Evolutionary conservation across 129 eudicot genomes (phyloP).

Genomic region (Helichrysum umbraculigerum): DNA sequence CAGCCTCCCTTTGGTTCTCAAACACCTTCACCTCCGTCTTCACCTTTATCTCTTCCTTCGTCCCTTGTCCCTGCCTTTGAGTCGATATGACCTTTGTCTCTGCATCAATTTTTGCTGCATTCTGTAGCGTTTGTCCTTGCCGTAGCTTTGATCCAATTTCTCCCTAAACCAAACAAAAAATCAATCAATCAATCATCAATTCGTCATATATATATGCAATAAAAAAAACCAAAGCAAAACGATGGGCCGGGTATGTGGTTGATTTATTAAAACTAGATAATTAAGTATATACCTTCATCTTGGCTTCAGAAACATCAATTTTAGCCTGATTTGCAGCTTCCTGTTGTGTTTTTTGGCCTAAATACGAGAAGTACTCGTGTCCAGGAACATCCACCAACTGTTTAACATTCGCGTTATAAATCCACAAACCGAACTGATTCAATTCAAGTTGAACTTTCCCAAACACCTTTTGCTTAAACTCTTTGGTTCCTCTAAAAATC

Average conservation of each 20-base stretch:
- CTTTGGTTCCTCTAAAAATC: slow-evolving; percentile 51
- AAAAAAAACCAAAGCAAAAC: too few species aligned
- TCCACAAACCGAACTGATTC: slow-evolving; percentile 52
- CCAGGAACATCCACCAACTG: slow-evolving; percentile 61
- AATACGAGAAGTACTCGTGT: slow-evolving; percentile 59
- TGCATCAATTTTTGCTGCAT: slow-evolving; percentile 44
- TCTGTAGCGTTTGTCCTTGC: slow-evolving; percentile 36
- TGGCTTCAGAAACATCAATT: slow-evolving; percentile 67
- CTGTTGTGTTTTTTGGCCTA: slow-evolving; percentile 65
- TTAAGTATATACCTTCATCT: slow-evolving; percentile 36
- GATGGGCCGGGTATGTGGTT: too few species aligned
- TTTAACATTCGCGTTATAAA: slow-evolving; percentile 58
- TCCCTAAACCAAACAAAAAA: slow-evolving; percentile 27
- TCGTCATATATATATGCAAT: too few species aligned
- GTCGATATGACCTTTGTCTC: slow-evolving; percentile 39
- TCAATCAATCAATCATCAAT: not conserved
- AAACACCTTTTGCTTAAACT: slow-evolving; percentile 49
- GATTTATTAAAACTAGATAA: too few species aligned
- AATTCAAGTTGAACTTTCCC: slow-evolving; percentile 53
- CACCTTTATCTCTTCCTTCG: slow-evolving; percentile 38
- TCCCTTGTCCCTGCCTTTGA: slow-evolving; percentile 35
- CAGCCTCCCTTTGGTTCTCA: slow-evolving; percentile 40
- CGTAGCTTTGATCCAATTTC: slow-evolving; percentile 37
- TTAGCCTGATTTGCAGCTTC: slow-evolving; percentile 60
- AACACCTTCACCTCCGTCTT: slow-evolving; percentile 36